phyloP scores from a whole-genome alignment of 202 grass and related monocot genomes.

The Schoenoplectus tabernaemontani region DNA sequence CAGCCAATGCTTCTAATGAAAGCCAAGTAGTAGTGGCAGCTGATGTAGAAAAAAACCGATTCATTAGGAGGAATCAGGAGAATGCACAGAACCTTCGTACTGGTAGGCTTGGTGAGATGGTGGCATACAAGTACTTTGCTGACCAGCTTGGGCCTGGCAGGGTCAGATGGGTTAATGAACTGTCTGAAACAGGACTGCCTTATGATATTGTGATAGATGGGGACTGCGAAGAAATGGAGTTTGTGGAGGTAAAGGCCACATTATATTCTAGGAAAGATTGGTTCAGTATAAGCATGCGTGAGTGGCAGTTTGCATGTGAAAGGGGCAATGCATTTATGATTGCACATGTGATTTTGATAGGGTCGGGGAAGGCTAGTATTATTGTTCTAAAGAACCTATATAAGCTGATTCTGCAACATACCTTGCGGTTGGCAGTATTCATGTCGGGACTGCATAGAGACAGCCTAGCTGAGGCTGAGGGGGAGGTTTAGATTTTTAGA shows the following conservation, averaged over 20 bases:
- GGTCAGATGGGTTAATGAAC: slow-evolving; percentile 71
- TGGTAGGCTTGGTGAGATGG: slow-evolving; percentile 57
- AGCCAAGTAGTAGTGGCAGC: slow-evolving; percentile 2
- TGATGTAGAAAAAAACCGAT: not conserved
- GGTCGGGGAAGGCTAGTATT: slow-evolving; percentile 40
- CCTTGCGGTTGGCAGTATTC: slow-evolving; percentile 52
- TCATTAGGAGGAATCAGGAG: slow-evolving; percentile 6
- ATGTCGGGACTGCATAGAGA: slow-evolving; percentile 34
- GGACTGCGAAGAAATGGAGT: slow-evolving; percentile 31
- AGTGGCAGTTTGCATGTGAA: slow-evolving; percentile 83
- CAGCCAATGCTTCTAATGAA: not conserved
- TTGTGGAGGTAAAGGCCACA: slow-evolving; percentile 87
- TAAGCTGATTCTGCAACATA: slow-evolving; percentile 52
- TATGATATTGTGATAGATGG: slow-evolving; percentile 65
- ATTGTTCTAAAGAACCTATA: slow-evolving; percentile 56
- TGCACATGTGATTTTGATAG: slow-evolving; percentile 52
- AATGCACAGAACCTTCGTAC: slow-evolving; percentile 30
- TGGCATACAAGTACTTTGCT: slow-evolving; percentile 52
- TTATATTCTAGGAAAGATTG: slow-evolving; percentile 55
- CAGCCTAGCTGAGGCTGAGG: not conserved
- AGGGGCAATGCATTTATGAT: slow-evolving; percentile 63
- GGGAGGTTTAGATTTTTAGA: not conserved
- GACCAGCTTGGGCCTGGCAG: slow-evolving; percentile 38
- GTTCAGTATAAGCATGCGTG: slow-evolving; percentile 58
- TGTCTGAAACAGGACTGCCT: slow-evolving; percentile 58